These are phyloP conservation scores for Colletotrichum truncatum DNA, from an alignment of 2,329 filamentous ascomycete species.

Conservation along the genomic window DNA sequence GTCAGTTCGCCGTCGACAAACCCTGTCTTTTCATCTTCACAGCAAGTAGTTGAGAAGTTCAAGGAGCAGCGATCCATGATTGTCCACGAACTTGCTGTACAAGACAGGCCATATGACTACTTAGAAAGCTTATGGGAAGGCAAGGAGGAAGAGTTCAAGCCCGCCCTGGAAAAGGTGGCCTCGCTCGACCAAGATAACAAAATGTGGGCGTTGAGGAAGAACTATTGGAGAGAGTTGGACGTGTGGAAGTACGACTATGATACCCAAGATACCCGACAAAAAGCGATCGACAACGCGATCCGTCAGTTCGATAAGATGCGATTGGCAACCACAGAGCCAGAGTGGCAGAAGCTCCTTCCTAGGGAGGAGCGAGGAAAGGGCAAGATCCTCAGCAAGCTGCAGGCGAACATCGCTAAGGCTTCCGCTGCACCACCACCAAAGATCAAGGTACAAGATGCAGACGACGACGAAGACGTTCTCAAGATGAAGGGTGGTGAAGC, in stretches of 20 bases:
- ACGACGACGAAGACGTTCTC: slow-evolving; percentile 49
- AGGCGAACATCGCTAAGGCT: slow-evolving; percentile 65
- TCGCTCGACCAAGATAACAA: slow-evolving; percentile 57
- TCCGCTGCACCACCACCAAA: slow-evolving; percentile 54
- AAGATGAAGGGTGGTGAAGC: slow-evolving; percentile 50
- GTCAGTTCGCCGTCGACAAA: slow-evolving; percentile 62
- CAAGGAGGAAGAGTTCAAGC: slow-evolving; percentile 61
- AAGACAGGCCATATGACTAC: slow-evolving; percentile 59
- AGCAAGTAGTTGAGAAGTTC: slow-evolving; percentile 60
- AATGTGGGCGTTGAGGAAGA: slow-evolving; percentile 65
- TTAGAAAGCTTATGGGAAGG: slow-evolving; percentile 61
- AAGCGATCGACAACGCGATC: slow-evolving; percentile 69
- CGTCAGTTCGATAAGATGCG: slow-evolving; percentile 68
- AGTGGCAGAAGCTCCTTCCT: slow-evolving; percentile 70
- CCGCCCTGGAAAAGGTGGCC: slow-evolving; percentile 66
- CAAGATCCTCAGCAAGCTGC: slow-evolving; percentile 69
- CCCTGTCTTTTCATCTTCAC: slow-evolving; percentile 58
- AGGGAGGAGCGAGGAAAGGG: slow-evolving; percentile 67
- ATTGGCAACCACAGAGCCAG: slow-evolving; percentile 62
- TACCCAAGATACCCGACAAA: slow-evolving; percentile 62
- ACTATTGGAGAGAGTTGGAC: slow-evolving; percentile 71
- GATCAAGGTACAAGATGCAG: slow-evolving; percentile 58
- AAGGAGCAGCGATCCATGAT: slow-evolving; percentile 63
- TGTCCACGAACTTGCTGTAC: slow-evolving; percentile 69
- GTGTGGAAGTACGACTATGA: slow-evolving; percentile 70